phyloP scores from a whole-genome alignment of 768 basidiomycete genomes.

The Naganishia onofrii region DNA sequence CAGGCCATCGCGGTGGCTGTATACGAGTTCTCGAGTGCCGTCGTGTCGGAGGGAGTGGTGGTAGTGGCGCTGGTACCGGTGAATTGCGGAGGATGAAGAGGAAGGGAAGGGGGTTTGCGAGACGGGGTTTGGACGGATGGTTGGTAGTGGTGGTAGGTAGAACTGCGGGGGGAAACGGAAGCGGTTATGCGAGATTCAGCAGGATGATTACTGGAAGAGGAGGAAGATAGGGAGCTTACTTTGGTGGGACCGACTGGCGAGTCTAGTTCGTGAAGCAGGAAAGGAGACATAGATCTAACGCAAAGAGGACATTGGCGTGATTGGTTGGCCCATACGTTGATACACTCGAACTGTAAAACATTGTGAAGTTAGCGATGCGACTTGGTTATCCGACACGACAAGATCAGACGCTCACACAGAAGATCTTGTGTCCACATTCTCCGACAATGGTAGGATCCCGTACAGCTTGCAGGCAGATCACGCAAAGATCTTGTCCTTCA shows the following conservation, averaged over 20 bases:
- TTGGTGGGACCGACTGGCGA: conserved; percentile 40
- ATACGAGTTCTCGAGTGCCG: conserved; percentile 4
- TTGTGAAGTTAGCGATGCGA: not conserved
- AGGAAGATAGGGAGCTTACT: conserved; percentile 8
- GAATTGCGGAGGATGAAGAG: conserved; percentile 30
- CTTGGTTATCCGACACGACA: not conserved
- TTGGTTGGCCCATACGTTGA: conserved; percentile 70
- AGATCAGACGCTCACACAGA: conserved; percentile 58
- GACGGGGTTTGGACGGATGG: conserved; percentile 35
- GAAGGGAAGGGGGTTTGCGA: conserved; percentile 35
- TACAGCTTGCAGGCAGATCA: conserved; percentile 78
- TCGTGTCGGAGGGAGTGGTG: not conserved
- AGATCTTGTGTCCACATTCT: conserved; percentile 76
- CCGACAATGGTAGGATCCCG: conserved; percentile 77
- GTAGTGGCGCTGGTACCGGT: not conserved
- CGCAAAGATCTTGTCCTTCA: conserved; percentile 56
- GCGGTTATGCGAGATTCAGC: not conserved
- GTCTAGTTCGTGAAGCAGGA: conserved; percentile 47
- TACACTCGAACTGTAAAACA: conserved; percentile 66
- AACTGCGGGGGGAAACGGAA: conserved; percentile 60
- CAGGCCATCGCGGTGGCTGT: conserved; percentile 51
- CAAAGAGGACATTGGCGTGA: conserved; percentile 47
- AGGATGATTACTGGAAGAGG: not conserved
- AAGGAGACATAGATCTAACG: conserved; percentile 45
- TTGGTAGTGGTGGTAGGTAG: conserved; percentile 64